A percentile compares a stretch with the other conserved stretches of the same genome.
These are phyloP conservation scores for Talaromyces pinophilus DNA, from an alignment of 2,329 filamentous ascomycete genomes.

Conservation along the genomic window DNA sequence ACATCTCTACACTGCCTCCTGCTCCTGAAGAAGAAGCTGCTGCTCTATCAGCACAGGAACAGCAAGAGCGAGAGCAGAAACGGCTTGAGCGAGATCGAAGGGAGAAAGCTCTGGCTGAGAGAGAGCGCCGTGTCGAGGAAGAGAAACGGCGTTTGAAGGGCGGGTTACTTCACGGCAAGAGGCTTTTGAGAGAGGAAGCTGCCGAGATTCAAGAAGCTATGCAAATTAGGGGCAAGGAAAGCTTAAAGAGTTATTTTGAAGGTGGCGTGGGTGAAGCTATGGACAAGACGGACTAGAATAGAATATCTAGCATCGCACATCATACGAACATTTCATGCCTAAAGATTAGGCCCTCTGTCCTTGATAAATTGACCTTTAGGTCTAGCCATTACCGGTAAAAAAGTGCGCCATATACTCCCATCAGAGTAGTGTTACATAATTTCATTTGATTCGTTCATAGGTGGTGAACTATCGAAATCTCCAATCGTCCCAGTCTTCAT, in stretches of 20 bases:
- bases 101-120: constrained; percentile 47
- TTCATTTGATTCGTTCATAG: neutral
- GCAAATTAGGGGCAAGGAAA: constrained; percentile 43
- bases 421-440: neutral
- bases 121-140: constrained; percentile 46
- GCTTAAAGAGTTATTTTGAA: constrained; percentile 45
- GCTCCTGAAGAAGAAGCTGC: constrained; percentile 36
- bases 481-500: constrained; percentile 50
- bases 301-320: constrained; percentile 2
- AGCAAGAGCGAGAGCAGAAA: constrained; percentile 40
- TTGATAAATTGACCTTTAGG: neutral
- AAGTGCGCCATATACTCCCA: neutral
- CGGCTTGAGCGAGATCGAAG: constrained; percentile 45
- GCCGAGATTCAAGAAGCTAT: constrained; percentile 49
- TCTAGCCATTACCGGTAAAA: too few species aligned
- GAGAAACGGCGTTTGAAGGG: constrained; percentile 45
- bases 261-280: constrained; percentile 17
- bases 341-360: too few species aligned
- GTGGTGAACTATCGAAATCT: constrained; percentile 34
- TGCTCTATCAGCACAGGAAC: constrained; percentile 41
- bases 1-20: constrained; percentile 46
- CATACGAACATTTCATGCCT: neutral
- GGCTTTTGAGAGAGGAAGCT: constrained; percentile 47
- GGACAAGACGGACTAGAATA: constrained; percentile 9
- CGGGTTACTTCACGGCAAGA: constrained; percentile 44